Evolutionary conservation across 768 basidiomycete genomes (phyloP), one percentile per base, ranked within the genome.

Genomic region (Leucogyrophana mollusca): DNA sequence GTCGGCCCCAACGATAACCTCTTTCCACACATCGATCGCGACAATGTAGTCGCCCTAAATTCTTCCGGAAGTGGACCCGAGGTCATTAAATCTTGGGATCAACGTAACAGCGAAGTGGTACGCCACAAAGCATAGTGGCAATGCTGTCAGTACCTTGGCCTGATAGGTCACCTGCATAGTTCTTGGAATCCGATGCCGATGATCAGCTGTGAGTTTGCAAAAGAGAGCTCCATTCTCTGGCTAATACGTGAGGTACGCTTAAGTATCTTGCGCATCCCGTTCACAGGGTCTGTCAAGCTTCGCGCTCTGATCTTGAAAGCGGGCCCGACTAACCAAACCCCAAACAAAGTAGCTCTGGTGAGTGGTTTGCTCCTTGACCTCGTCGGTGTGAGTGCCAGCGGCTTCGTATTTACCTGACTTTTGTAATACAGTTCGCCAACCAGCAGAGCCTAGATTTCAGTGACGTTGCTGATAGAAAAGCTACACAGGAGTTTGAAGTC

Each of bases 1-100:
- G 52, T 68, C 38, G 73, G 84, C 4, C 78, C 80, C 14, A 75
- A 81, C 33, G 86, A 89, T 54, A 90, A 84, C 56, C 71, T 96
- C 4, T 94, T 73, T 61, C 50, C 67, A 2, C 77, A 85, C 51
- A 89, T 96, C 52, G 91, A 95, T 65, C 78, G 83, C 34, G 66
- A 73, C 30, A 88, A 95, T 60, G 88, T 93, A 38, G 73, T 86
- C 34, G 90, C 87, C 23, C 68, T 96, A 45, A 96, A 96, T 58
- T 79, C 78, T 14, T 62, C 58, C 9, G 76, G 63, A 16, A 53
- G 68, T 43, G 79, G 77, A 33, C 68, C 78, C 4, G 73, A 73
- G 40, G 71, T 90, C 21, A 84, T 95, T 56, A 96, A 95, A 67
- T 85, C 92, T 1, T 95, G 94, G 93, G 73, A 93, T 56, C 67